These are phyloP conservation scores for Paraphaeosphaeria sporulosa DNA, from an alignment of 2,329 filamentous ascomycete species.

Conservation along the genomic window DNA sequence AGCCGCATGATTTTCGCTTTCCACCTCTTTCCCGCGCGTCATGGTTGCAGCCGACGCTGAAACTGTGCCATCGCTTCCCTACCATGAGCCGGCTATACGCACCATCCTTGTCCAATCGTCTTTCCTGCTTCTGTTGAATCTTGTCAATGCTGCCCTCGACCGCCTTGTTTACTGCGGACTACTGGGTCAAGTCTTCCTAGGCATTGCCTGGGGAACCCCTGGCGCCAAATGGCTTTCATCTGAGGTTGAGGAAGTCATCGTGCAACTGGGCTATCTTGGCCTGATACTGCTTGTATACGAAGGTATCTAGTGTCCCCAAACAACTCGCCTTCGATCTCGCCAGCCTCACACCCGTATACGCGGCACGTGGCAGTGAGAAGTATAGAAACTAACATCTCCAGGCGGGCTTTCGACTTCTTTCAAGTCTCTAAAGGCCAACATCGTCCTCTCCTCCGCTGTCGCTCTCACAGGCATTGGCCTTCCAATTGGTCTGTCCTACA, in stretches of 20 bases:
- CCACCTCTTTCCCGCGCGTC: slow-evolving; percentile 18
- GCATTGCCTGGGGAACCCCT: slow-evolving; percentile 73
- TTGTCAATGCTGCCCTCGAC: slow-evolving; percentile 65
- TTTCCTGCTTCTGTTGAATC: slow-evolving; percentile 70
- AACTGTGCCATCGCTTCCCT: slow-evolving; percentile 54
- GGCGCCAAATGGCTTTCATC: slow-evolving; percentile 66
- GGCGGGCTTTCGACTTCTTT: slow-evolving; percentile 67
- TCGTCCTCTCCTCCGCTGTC: slow-evolving; percentile 66
- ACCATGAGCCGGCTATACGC: slow-evolving; percentile 68
- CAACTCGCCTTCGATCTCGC: not conserved
- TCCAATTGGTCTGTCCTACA: slow-evolving; percentile 72
- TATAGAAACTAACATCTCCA: slow-evolving; percentile 30
- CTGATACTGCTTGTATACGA: slow-evolving; percentile 77
- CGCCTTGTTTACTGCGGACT: slow-evolving; percentile 72
- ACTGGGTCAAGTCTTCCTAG: slow-evolving; percentile 74
- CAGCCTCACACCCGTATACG: not conserved
- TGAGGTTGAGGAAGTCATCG: slow-evolving; percentile 62
- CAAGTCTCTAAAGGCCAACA: slow-evolving; percentile 64
- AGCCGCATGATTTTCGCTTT: slow-evolving; percentile 16
- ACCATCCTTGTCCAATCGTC: slow-evolving; percentile 67
- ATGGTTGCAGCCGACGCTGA: slow-evolving; percentile 32
- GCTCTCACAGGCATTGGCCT: slow-evolving; percentile 70
- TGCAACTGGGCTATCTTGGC: slow-evolving; percentile 75
- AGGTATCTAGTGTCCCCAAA: slow-evolving; percentile 54
- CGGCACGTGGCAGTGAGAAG: not conserved